Percentiles rank a stretch among this genome's conserved stretches.
phyloP scores from a whole-genome alignment of 441 rosid genomes.

The Pelargonium australe region DNA sequence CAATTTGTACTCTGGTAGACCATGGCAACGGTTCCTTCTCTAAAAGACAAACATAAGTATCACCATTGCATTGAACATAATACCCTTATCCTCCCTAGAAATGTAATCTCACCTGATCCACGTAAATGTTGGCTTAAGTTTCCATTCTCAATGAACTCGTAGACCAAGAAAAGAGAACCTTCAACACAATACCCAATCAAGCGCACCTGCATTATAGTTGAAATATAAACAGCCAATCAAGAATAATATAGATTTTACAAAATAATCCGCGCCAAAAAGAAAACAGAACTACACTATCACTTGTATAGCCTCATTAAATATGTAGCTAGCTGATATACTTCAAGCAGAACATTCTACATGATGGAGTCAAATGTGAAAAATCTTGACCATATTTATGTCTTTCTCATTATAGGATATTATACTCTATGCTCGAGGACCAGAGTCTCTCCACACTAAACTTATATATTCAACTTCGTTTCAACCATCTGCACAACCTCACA shows the following conservation, averaged over 20 bases:
- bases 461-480: no score
- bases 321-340: neutral
- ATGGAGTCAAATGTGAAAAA: neutral
- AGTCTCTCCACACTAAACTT: no score
- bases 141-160: conserved; percentile 88
- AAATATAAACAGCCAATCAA: neutral
- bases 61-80: conserved; percentile 4
- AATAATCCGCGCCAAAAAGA: neutral
- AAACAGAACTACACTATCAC: neutral
- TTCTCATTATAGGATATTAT: no score
- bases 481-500: no score
- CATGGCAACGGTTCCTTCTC: conserved; percentile 76
- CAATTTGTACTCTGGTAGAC: conserved; percentile 83
- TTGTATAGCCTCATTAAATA: neutral
- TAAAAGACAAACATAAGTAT: conserved; percentile 15
- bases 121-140: conserved; percentile 87
- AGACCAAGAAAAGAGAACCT: conserved; percentile 85
- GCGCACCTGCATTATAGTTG: conserved; percentile 50
- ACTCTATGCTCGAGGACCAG: no score
- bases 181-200: conserved; percentile 93
- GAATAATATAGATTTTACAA: neutral
- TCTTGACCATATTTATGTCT: neutral
- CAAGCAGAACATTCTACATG: neutral
- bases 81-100: conserved; percentile 6
- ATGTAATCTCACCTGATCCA: conserved; percentile 50